A percentile compares a stretch with the other conserved stretches of the same genome.
Conservation (phyloP, 1,139 yeast species). For the Saccharomyces pastorianus region DNA sequence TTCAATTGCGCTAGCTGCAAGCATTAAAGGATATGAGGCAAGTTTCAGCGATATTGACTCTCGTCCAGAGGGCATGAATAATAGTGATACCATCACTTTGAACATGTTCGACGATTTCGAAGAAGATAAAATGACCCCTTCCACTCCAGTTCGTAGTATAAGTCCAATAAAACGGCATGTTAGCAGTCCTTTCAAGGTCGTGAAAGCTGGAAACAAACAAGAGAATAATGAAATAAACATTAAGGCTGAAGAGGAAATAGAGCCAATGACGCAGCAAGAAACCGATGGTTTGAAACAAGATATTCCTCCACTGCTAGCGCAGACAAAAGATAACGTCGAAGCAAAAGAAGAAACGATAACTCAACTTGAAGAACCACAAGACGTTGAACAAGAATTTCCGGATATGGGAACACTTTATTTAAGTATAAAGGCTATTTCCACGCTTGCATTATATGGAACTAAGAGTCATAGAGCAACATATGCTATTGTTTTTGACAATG, state of each 20-base stretch:
- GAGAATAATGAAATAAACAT: background rate
- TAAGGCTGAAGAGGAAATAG: background rate
- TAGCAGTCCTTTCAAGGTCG: conserved; percentile 23
- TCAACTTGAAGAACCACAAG: conserved; percentile 3
- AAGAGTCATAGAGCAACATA: conserved; percentile 52
- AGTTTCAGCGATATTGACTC: background rate
- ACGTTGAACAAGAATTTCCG: background rate
- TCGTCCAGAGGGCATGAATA: background rate
- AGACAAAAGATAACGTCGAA: background rate
- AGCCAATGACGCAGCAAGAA: background rate
- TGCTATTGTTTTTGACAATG: conserved; percentile 75
- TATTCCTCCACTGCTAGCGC: background rate
- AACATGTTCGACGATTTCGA: background rate
- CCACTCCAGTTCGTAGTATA: background rate
- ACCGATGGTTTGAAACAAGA: background rate
- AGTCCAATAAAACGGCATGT: conserved; percentile 13
- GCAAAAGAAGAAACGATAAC: background rate
- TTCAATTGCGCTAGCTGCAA: conserved; percentile 7
- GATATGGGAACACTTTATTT: conserved; percentile 75
- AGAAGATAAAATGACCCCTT: background rate
- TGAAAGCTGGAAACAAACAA: conserved; percentile 6
- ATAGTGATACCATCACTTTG: background rate
- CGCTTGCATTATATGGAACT: conserved; percentile 51
- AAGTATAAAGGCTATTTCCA: conserved; percentile 51
- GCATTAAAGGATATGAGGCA: conserved; percentile 9